Base-by-base conservation (phyloP, 192 early-diverging fungal genomes). In the Umbelopsis isabellina region DNA sequence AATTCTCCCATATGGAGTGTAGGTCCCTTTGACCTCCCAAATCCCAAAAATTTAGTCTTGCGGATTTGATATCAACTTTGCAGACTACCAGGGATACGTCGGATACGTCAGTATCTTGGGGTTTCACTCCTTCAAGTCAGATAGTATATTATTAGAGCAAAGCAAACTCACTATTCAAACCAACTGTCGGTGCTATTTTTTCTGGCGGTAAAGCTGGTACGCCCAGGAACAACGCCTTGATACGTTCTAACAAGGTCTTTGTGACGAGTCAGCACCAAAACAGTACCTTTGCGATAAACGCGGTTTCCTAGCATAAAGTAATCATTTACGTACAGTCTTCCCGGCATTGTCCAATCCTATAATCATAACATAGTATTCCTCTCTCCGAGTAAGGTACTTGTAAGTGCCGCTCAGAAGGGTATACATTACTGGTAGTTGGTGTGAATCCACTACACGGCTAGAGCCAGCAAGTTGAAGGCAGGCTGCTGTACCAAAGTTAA, bases 301-400 rank as follows among this genome's bases (percentile, higher is more conserved):
- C 7, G 8, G 49, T 4, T 15, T 51, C 15, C 20, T 51, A 51
- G n/a, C 23, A 22, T 13, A 23, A 23, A 4, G 23, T 1, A 16
- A 16, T 44, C 16, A 10, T 30, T 46, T 30, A 77, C 78, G 71
- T 84, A 91, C 92, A 48, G 97, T 98, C 79, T 99, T 99, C 50
- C 97, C 97, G n/a, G 95, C 93, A 79, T 95, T 94, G 75, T 99
- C 97, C 22, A 98, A 88, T 33, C 97, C 97, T 37, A 99, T 80
- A 61, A 99, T 92, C n/a, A 99, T 86, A n/a, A 98, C 88, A 66
- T 91, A 94, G 83, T 89, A 99, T 71, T 97, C 94, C 77, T 98
- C 95, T 70, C 89, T 93, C 58, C 89, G 84, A 46, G 93, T 97
- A 67, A 91, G 84, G 74, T 96, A 91, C 72, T 89, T 85, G 80